phyloP scores from a whole-genome alignment of 208 protist species.

The Crithidia bombi region DNA sequence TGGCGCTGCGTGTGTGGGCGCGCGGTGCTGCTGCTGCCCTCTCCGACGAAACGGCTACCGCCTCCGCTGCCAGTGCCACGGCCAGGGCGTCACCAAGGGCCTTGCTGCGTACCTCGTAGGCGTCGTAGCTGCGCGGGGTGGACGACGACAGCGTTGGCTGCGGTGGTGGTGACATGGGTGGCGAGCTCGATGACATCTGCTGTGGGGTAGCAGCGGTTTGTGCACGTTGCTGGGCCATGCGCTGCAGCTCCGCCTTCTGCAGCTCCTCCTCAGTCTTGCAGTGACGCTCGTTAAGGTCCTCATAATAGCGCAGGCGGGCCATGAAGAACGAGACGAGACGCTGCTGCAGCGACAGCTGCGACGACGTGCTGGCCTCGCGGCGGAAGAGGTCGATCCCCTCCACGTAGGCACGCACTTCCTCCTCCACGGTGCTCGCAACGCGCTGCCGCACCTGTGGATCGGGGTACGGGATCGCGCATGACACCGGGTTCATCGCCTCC shows the following conservation, averaged over 20 bases:
- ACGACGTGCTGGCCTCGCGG: not conserved
- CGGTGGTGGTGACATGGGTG: not conserved
- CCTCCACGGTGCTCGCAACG: constrained; percentile 13
- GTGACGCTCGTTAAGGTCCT: constrained; percentile 42
- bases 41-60: constrained; percentile 9
- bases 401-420: constrained; percentile 25
- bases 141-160: not conserved
- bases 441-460: constrained; percentile 25
- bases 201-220: not conserved
- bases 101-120: constrained; percentile 24
- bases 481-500: not conserved
- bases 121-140: not conserved
- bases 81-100: constrained; percentile 48
- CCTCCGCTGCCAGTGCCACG: constrained; percentile 33
- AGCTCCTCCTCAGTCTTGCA: constrained; percentile 36
- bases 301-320: constrained; percentile 45
- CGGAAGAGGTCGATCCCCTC: not conserved
- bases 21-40: not conserved
- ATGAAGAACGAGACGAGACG: constrained; percentile 48
- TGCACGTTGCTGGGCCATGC: constrained; percentile 26
- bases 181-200: not conserved
- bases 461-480: constrained; percentile 19
- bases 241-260: constrained; percentile 38
- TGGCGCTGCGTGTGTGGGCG: not conserved
- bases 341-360: constrained; percentile 13